phyloP scores from a whole-genome alignment of 2,329 filamentous ascomycete genomes.

The Ambrosiella xylebori region DNA sequence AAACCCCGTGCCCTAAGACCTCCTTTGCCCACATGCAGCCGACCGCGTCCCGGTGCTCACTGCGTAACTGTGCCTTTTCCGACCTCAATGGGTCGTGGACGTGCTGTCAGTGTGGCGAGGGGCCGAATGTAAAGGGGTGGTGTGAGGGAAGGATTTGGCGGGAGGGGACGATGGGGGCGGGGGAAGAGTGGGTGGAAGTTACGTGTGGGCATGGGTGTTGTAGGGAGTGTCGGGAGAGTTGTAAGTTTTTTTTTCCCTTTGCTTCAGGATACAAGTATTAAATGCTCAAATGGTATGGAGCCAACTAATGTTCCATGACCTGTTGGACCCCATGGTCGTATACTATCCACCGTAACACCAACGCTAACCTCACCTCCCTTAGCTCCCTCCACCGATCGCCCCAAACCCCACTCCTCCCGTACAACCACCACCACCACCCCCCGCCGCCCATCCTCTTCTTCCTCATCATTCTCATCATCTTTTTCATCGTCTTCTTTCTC shows the following conservation, averaged over 20 bases:
- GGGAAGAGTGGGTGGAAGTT: conserved; percentile 22
- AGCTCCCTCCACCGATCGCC: no score
- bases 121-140: conserved; percentile 36
- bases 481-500: no score
- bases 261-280: background rate
- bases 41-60: conserved; percentile 28
- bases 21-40: conserved; percentile 30
- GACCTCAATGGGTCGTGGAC: conserved; percentile 32
- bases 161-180: conserved; percentile 19
- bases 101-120: conserved; percentile 35
- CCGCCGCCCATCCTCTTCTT: no score
- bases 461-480: no score
- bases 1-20: conserved; percentile 31
- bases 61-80: conserved; percentile 34
- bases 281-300: no score
- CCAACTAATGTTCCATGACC: no score
- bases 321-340: no score
- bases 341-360: no score
- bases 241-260: conserved; percentile 21
- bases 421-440: no score
- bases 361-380: no score
- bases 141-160: conserved; percentile 25
- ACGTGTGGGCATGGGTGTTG: conserved; percentile 38
- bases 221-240: conserved; percentile 27
- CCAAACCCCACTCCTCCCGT: no score